Evolutionary conservation across 2,329 filamentous ascomycete species (phyloP).

Genomic region (Huntiella abstrusa): DNA sequence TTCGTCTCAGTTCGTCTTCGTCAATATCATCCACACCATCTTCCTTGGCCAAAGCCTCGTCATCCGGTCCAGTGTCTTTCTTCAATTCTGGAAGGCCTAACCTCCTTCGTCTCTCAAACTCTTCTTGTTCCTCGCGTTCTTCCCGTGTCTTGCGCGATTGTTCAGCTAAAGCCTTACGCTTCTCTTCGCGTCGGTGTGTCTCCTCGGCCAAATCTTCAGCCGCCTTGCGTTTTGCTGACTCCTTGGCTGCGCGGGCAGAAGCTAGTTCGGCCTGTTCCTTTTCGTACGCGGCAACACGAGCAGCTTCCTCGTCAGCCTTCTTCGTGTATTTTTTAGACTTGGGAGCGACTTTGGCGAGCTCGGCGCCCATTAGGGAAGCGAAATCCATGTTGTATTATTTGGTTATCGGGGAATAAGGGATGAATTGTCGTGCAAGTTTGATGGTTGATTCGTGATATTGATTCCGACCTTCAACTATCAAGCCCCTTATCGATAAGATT

Average conservation of each 20-base stretch:
- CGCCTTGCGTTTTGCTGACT: conserved; percentile 64
- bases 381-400: conserved; percentile 56
- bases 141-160: conserved; percentile 53
- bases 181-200: conserved; percentile 55
- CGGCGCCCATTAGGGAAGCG: conserved; percentile 77
- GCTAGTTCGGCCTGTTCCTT: conserved; percentile 64
- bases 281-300: conserved; percentile 60
- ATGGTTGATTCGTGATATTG: no score
- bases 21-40: conserved; percentile 40
- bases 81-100: conserved; percentile 63
- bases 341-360: conserved; percentile 67
- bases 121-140: conserved; percentile 54
- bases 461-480: no score
- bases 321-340: conserved; percentile 56
- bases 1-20: conserved; percentile 49
- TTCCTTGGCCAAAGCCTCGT: conserved; percentile 17
- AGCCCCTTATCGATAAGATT: no score
- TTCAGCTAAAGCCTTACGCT: conserved; percentile 62
- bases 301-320: conserved; percentile 69
- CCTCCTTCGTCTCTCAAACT: conserved; percentile 52
- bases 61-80: conserved; percentile 18
- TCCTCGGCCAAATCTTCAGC: conserved; percentile 70
- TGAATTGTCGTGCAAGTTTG: no score
- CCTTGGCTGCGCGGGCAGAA: conserved; percentile 47
- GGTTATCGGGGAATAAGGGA: no score